phyloP scores from a whole-genome alignment of 148 eudicot genomes.

The Silene uniflora region DNA sequence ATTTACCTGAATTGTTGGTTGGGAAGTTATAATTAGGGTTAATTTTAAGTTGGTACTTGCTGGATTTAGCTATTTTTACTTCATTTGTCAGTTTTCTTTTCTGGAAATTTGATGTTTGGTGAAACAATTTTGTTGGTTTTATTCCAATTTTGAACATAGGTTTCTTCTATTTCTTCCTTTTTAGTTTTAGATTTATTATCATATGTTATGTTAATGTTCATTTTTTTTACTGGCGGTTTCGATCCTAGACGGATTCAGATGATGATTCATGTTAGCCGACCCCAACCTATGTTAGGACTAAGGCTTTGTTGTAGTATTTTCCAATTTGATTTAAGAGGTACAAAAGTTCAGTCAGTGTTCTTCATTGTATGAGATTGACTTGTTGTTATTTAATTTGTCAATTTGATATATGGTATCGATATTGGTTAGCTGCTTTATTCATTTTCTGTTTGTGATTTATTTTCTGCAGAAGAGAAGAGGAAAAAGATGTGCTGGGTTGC shows the following conservation, averaged over 20 bases:
- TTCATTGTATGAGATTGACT: neutral
- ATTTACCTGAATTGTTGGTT: conserved; percentile 19
- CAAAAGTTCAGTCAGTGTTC: neutral
- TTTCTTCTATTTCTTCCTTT: neutral
- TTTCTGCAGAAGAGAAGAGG: conserved; percentile 5
- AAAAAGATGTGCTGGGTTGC: neutral
- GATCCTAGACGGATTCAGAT: no score
- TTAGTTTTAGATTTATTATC: neutral
- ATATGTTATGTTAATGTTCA: neutral
- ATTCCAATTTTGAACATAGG: conserved; percentile 20
- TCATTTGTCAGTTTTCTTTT: conserved; percentile 3
- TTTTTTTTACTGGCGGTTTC: no score
- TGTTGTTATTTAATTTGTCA: neutral
- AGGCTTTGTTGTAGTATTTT: no score
- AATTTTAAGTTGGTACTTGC: conserved; percentile 21
- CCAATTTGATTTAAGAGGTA: neutral
- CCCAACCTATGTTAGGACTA: no score
- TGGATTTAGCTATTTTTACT: conserved; percentile 14
- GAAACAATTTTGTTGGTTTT: neutral
- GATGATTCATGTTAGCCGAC: no score
- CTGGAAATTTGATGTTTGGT: conserved; percentile 10
- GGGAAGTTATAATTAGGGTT: conserved; percentile 19
- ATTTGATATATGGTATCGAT: conserved; percentile 10
- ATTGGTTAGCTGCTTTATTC: neutral
- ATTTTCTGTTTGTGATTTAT: neutral